A percentile compares a stretch with the other conserved stretches of the same genome.
These are phyloP conservation scores for Lupinus albus DNA, from an alignment of 306 rosid genomes.

Conservation along the genomic window DNA sequence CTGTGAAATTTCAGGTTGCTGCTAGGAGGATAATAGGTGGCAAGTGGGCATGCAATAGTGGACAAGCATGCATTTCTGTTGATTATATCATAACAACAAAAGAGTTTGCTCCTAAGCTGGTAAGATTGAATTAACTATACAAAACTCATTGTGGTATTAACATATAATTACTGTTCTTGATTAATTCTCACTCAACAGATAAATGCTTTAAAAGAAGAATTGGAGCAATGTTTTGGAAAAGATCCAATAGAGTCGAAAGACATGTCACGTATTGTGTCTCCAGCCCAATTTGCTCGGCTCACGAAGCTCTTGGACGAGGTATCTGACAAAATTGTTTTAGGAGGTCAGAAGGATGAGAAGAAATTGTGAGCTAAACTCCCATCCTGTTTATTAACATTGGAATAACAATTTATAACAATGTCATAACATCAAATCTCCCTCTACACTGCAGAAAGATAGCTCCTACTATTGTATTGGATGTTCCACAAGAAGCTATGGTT, in stretches of 20 bases:
- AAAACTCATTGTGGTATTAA: conserved; percentile 15
- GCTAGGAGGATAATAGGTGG: conserved; percentile 74
- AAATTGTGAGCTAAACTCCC: conserved; percentile 56
- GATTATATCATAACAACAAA: conserved; percentile 77
- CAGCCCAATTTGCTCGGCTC: conserved; percentile 62
- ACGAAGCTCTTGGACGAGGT: conserved; percentile 67
- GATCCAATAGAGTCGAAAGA: conserved; percentile 61
- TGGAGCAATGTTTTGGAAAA: conserved; percentile 65
- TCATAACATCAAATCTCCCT: conserved; percentile 31
- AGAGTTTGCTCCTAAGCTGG: conserved; percentile 75
- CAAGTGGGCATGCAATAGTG: conserved; percentile 80
- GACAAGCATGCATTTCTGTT: conserved; percentile 82
- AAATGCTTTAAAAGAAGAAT: conserved; percentile 52
- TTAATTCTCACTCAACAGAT: conserved; percentile 49
- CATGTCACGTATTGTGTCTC: conserved; percentile 72
- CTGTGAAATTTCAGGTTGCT: conserved; percentile 57
- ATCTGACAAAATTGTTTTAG: conserved; percentile 67
- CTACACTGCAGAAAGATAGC: conserved; percentile 65
- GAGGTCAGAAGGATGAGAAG: conserved; percentile 74
- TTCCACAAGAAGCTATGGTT: conserved; percentile 62
- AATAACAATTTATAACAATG: background rate
- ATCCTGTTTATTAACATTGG: conserved; percentile 31
- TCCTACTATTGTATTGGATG: conserved; percentile 73
- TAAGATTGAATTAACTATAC: conserved; percentile 39
- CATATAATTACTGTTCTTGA: conserved; percentile 16